Evolutionary conservation across 305 asterid species (phyloP), one percentile per base, ranked within the genome.

Genomic region (Fraxinus platypoda): DNA sequence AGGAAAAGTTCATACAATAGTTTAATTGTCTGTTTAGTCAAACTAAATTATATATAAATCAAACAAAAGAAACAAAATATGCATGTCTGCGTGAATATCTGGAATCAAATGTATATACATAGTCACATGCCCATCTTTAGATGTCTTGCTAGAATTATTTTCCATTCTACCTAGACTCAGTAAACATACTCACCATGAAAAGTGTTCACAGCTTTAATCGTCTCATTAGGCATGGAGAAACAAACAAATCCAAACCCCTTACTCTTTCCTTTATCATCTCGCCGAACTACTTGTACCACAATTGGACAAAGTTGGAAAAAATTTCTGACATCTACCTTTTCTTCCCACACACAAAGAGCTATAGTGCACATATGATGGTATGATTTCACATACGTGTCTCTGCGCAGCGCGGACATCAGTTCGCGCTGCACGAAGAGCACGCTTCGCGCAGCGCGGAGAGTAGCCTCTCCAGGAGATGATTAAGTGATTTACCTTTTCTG

Each of bases 241-340:
- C 97, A 95, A 77, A 93, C 94, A 86, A 95, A 95, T 81, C 97
- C 98, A 86, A 93, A 93, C 81, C 98, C 97, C 84, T 88, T 93
- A 86, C 94, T 90, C 43, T 89, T 71, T 83, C 97, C 98, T 84
- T 90, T 92, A 33, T 92, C 95, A 84, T 95, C 97, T 94, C 17
- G 88, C 95, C 21, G 98, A 95, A 72, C 93, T 93, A 78, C 92
- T 92, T 30, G 87, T 86, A 37, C 98, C 98, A 87, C 95, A 95
- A 34, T 34, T 34, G 37, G 37, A 34, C 8, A 34, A 34, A 34
- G 37, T 34, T 34, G 37, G 37, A 34, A 34, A 34, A 33, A 33
- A 33, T 0, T 34, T 30, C 5, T 34, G 37, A 34, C 0, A 34
- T 4, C 37, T 34, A 34, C 37, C 8, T 34, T 5, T 34, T 34